Conservation (phyloP, 441 rosid genomes). For the Lepidium campestre region DNA sequence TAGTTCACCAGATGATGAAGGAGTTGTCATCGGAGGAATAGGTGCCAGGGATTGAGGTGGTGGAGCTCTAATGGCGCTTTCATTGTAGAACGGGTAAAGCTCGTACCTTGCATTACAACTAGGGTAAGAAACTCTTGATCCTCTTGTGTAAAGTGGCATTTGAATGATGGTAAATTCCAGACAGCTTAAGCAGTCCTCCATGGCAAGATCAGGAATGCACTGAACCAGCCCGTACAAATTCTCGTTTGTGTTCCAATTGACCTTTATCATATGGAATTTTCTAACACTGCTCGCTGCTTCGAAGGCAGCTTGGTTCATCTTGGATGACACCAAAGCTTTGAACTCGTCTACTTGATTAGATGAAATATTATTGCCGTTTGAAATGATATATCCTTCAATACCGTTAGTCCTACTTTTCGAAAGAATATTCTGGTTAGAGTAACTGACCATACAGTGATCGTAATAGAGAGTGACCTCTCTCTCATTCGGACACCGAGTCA, state of each 20-base stretch:
- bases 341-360: not conserved
- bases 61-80: not conserved
- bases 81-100: conserved; percentile 4
- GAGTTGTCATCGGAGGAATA: not conserved
- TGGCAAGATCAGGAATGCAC: conserved; percentile 15
- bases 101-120: conserved; percentile 16
- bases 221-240: not conserved
- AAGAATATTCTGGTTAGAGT: conserved; percentile 12
- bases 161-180: not conserved
- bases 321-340: not conserved
- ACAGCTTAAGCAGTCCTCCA: conserved; percentile 7
- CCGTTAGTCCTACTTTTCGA: not conserved
- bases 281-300: not conserved
- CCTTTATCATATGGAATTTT: not conserved
- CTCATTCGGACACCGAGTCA: not conserved
- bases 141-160: not conserved
- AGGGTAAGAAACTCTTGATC: not conserved
- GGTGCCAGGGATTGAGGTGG: not conserved
- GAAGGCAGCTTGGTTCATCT: not conserved
- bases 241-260: not conserved
- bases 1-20: not conserved
- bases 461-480: not conserved
- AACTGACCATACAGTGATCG: conserved; percentile 6
- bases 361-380: not conserved
- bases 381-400: not conserved